These are phyloP conservation scores for Calonectria ilicicola DNA, from an alignment of 2,329 filamentous ascomycete genomes.

Conservation along the genomic window DNA sequence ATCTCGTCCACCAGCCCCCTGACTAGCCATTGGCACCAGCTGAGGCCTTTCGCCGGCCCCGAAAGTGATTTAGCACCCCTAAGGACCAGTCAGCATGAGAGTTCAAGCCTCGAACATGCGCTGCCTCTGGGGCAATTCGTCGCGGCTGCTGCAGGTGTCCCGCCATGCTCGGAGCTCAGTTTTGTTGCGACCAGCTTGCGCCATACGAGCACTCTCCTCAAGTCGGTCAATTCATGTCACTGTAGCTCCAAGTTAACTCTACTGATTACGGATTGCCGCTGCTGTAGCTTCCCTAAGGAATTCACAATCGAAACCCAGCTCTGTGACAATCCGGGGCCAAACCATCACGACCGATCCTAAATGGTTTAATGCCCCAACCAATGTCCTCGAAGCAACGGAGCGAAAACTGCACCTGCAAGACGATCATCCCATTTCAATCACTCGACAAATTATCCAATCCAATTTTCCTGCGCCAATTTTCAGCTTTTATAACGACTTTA, in stretches of 20 bases:
- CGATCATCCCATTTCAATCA: slow-evolving; percentile 91
- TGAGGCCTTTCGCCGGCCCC: slow-evolving; percentile 18
- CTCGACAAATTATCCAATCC: slow-evolving; percentile 90
- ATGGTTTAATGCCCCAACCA: slow-evolving; percentile 87
- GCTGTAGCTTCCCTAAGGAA: slow-evolving; percentile 37
- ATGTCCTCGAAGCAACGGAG: slow-evolving; percentile 79
- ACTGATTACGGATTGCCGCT: slow-evolving; percentile 32
- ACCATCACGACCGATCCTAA: slow-evolving; percentile 69
- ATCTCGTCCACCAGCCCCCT: neutral
- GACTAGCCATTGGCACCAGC: slow-evolving; percentile 18
- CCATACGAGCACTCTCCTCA: slow-evolving; percentile 40
- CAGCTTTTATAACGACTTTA: slow-evolving; percentile 81
- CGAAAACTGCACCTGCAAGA: slow-evolving; percentile 89
- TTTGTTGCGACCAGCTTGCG: slow-evolving; percentile 37
- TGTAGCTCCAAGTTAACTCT: slow-evolving; percentile 25
- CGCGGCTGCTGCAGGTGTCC: slow-evolving; percentile 31
- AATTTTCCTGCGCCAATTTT: slow-evolving; percentile 81
- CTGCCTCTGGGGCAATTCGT: slow-evolving; percentile 43
- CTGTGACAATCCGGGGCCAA: slow-evolving; percentile 71
- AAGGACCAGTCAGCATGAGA: slow-evolving; percentile 37
- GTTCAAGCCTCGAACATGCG: slow-evolving; percentile 40
- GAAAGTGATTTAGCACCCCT: slow-evolving; percentile 36
- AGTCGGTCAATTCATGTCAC: slow-evolving; percentile 32
- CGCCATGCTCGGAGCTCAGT: slow-evolving; percentile 39
- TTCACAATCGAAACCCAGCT: slow-evolving; percentile 35